Evolutionary conservation across 2,329 filamentous ascomycete genomes (phyloP), one percentile per base, ranked within the genome.

Genomic region (Botrytis fabae): DNA sequence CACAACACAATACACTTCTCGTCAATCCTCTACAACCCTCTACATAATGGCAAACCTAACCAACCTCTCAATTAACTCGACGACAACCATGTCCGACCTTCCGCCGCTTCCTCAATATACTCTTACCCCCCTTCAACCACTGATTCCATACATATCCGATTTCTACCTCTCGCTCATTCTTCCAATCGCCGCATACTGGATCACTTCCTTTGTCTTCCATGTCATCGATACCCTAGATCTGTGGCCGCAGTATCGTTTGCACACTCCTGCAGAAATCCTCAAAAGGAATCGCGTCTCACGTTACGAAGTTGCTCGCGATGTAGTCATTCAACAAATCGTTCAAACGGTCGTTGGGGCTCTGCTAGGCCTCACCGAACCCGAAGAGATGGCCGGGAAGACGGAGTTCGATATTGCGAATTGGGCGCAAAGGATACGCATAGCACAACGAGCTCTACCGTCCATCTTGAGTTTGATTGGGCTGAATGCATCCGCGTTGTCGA

Each of bases 211-310:
- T 81, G 84, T 95, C 81, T 99, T 80, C 73, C 95, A 98, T 85
- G 80, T 91, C 78, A 90, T 98, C 80, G 96, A 99, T 83, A 85
- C 90, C 73, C 91, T 91, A 83, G 93, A 98, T 82, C 85, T 95
- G 54, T 97, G 95, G 82, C 91, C 95, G 28, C 90, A 97, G 79
- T 98, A 98, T 84, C 92, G 96, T 75, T 87, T 99, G 60, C 96
- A 99, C 84, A 98, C 96, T 0, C 96, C 96, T 22, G 94, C 94
- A 70, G 95, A 98, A 83, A 92, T 98, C 75, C 16, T 89, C 93
- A 76, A 91, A 92, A 81, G 95, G 97, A 98, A 98, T 83, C 93
- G 93, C 80, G 95, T 94, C 70, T 89, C 92, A 64, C 90, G 94
- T 75, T 93, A 89, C 84, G 92, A 98, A 79, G 94, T 97, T 5